A percentile compares a stretch with the other conserved stretches of the same genome.
Conservation (phyloP, 768 basidiomycete genomes). For the Tricholoma saponaceum region DNA sequence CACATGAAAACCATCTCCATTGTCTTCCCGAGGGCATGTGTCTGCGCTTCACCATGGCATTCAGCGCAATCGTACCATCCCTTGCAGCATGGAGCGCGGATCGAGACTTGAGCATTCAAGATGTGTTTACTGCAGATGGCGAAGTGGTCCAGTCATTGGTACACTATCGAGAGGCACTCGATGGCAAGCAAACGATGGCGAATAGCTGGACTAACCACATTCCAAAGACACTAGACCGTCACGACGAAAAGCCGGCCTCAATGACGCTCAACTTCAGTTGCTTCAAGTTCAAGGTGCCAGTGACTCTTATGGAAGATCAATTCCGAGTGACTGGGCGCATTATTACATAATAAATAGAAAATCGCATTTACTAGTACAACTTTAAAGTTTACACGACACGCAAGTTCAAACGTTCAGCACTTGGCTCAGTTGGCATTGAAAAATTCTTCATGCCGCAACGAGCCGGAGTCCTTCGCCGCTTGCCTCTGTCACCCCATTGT, state of each 20-base stretch:
- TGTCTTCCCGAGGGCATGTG: conserved; percentile 69
- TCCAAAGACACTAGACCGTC: not conserved
- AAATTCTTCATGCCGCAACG: not conserved
- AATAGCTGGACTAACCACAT: conserved; percentile 1
- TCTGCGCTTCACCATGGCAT: conserved; percentile 85
- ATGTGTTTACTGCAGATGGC: conserved; percentile 77
- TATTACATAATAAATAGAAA: too few species aligned
- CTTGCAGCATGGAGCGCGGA: conserved; percentile 96
- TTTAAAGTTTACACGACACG: too few species aligned
- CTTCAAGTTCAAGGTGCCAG: too few species aligned
- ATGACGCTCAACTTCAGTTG: too few species aligned
- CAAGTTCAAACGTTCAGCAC: too few species aligned
- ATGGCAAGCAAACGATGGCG: not conserved
- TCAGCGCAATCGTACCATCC: conserved; percentile 97
- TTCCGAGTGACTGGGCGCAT: too few species aligned
- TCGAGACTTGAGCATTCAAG: conserved; percentile 92
- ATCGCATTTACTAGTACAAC: too few species aligned
- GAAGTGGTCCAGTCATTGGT: conserved; percentile 17
- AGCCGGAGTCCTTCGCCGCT: conserved; percentile 23
- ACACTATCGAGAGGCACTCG: conserved; percentile 14
- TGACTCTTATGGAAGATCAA: too few species aligned
- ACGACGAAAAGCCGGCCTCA: too few species aligned
- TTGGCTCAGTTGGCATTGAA: too few species aligned
- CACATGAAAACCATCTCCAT: conserved; percentile 58
- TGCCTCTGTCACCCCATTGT: conserved; percentile 20